Evolutionary conservation across 441 rosid species (phyloP).

Genomic region (Pelargonium hybrid): DNA sequence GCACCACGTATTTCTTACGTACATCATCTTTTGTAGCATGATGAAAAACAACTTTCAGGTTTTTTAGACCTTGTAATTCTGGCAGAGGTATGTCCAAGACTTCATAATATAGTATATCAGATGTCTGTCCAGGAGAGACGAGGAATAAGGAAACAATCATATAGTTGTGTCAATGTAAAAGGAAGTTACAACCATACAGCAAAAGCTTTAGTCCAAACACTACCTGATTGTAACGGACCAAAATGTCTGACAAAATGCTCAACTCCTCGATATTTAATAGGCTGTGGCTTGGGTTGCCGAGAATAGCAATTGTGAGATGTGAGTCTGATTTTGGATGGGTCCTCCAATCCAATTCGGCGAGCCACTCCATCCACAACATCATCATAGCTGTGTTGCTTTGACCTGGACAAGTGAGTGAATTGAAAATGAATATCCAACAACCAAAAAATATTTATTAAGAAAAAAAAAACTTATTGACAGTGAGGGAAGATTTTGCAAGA

Average conservation of each 20-base stretch:
- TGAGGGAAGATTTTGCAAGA: neutral
- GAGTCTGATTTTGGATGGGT: slow-evolving; percentile 79
- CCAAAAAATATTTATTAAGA: neutral
- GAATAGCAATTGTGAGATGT: slow-evolving; percentile 96
- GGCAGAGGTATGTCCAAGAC: slow-evolving; percentile 70
- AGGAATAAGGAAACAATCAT: neutral
- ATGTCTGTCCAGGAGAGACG: slow-evolving; percentile 39
- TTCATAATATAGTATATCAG: slow-evolving; percentile 64
- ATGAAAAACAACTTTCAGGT: slow-evolving; percentile 62
- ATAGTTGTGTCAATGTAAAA: neutral
- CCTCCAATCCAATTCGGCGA: slow-evolving; percentile 62
- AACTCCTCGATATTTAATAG: slow-evolving; percentile 74
- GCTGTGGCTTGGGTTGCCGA: slow-evolving; percentile 93
- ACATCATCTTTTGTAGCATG: slow-evolving; percentile 69
- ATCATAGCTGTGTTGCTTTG: slow-evolving; percentile 73
- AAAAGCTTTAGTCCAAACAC: slow-evolving; percentile 17
- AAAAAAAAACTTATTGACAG: neutral
- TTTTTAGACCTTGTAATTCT: slow-evolving; percentile 61
- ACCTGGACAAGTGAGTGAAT: slow-evolving; percentile 42
- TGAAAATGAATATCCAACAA: slow-evolving; percentile 13
- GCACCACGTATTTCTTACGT: slow-evolving; percentile 15
- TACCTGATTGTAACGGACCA: slow-evolving; percentile 89
- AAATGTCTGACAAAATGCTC: slow-evolving; percentile 82
- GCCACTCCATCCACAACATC: slow-evolving; percentile 87
- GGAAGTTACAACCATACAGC: neutral